A percentile compares a stretch with the other conserved stretches of the same genome.
Conservation (phyloP, 768 basidiomycete genomes). For the Trametes villosa region DNA sequence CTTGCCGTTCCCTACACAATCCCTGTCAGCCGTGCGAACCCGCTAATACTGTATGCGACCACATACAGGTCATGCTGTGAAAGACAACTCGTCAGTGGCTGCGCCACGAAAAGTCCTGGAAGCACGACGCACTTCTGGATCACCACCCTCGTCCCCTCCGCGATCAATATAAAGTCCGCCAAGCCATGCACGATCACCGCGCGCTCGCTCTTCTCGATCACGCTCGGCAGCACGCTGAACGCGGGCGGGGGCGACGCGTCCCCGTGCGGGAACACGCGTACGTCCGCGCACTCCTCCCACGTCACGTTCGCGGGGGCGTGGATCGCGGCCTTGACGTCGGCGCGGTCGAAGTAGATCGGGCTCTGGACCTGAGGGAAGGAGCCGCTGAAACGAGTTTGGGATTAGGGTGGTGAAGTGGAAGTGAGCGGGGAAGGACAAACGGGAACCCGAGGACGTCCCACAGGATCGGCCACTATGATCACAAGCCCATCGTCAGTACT, state of each 20-base stretch:
- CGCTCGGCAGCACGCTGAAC: slow-evolving; percentile 68
- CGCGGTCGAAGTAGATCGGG: slow-evolving; percentile 72
- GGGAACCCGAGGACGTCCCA: slow-evolving; percentile 89
- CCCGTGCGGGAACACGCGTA: slow-evolving; percentile 57
- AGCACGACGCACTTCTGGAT: slow-evolving; percentile 40
- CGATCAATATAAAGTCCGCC: slow-evolving; percentile 73
- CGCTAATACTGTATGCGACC: neutral
- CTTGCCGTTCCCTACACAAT: slow-evolving; percentile 54
- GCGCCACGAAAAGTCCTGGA: slow-evolving; percentile 32
- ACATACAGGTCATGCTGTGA: slow-evolving; percentile 47
- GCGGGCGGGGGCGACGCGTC: slow-evolving; percentile 66
- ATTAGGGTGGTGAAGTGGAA: neutral
- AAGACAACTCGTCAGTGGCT: neutral
- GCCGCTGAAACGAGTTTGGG: slow-evolving; percentile 11
- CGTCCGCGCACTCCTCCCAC: slow-evolving; percentile 67
- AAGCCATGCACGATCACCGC: slow-evolving; percentile 74
- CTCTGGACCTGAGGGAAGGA: slow-evolving; percentile 50
- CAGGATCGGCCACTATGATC: slow-evolving; percentile 55
- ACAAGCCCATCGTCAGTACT: neutral
- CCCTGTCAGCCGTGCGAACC: neutral
- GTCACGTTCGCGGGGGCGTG: slow-evolving; percentile 65
- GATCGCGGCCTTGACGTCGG: slow-evolving; percentile 70
- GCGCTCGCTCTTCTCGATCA: slow-evolving; percentile 75
- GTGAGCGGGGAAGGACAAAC: slow-evolving; percentile 35
- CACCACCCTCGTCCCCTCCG: slow-evolving; percentile 56